A percentile compares a stretch with the other conserved stretches of the same genome.
Conservation (phyloP, 352 stramenopile genomes). For the Phytophthora melonis region DNA sequence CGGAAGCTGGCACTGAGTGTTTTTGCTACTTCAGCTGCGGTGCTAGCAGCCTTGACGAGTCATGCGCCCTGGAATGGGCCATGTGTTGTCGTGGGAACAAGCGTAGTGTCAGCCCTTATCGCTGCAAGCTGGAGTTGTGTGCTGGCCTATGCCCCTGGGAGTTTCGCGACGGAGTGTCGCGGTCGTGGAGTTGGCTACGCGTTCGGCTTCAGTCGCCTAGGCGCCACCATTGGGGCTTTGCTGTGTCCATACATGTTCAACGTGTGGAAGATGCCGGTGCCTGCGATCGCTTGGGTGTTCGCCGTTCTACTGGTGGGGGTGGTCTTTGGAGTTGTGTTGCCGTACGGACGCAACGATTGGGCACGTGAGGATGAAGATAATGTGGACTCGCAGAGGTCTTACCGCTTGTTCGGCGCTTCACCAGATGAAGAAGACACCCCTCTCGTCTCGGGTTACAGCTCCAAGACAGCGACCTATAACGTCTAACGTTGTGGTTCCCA, state of each 20-base stretch:
- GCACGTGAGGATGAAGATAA: neutral
- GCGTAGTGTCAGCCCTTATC: conserved; percentile 19
- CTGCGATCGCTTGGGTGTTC: conserved; percentile 31
- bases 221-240: conserved; percentile 16
- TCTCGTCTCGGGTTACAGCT: neutral
- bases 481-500: neutral
- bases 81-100: conserved; percentile 17
- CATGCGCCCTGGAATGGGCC: conserved; percentile 22
- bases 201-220: conserved; percentile 31
- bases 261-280: conserved; percentile 31
- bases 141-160: conserved; percentile 24
- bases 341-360: neutral
- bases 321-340: conserved; percentile 3
- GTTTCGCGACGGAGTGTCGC: conserved; percentile 16
- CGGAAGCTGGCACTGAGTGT: conserved; percentile 15
- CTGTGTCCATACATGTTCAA: conserved; percentile 42
- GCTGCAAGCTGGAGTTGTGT: conserved; percentile 34
- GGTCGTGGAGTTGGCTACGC: conserved; percentile 28
- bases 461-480: neutral
- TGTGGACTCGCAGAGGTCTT: neutral
- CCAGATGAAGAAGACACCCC: neutral
- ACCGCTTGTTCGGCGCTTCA: neutral
- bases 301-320: conserved; percentile 12
- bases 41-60: conserved; percentile 13
- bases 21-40: conserved; percentile 4